Evolutionary conservation across 345 rosid species (phyloP), one percentile per base, ranked within the genome.

Genomic region (Pistacia integerrima): DNA sequence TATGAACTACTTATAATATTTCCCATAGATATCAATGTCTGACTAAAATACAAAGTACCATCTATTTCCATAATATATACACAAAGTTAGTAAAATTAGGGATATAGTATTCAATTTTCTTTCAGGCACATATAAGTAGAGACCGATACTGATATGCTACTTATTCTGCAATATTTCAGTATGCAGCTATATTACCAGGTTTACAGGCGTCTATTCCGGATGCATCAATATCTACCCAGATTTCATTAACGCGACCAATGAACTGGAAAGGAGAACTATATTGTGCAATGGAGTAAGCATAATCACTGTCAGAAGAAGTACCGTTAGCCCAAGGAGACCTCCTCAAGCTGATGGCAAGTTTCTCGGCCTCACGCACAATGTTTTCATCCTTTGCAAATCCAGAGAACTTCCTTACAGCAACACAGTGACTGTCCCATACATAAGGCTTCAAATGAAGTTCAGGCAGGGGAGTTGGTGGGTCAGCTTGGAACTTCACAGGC

Each of bases 271-370:
- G 93, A 64, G 97, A 74, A 74, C 84, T 86, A 30, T 88, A 88
- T 74, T 91, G 97, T 0, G 92, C 93, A 74, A 91, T 81, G 17
- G 93, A 88, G 68, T 89, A 91, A 67, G 91, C 84, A 33, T 73
- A 83, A 6, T 64, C 77, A 16, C 91, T 85, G 11, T 75, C 83
- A 6, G 68, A 46, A 49, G 78, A 64, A 33, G 87, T 86, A 16
- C 72, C 28, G 75, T 83, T 88, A 10, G 81, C 88, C 92, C 87
- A 88, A 0, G 89, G 78, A 61, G 97, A 82, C 81, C 59, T 84
- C 60, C 87, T 81, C 89, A 91, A 80, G 82, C 93, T 91, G 69
- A 35, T 41, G 11, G 92, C 85, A 6, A 91, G 91, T 57, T 82
- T 74, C 81, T 73, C 79, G 7, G 92, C 92, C 78, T 90, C 87